These are phyloP conservation scores for Mycena citricolor DNA, from an alignment of 1,284 basidiomycete species.

Conservation along the genomic window DNA sequence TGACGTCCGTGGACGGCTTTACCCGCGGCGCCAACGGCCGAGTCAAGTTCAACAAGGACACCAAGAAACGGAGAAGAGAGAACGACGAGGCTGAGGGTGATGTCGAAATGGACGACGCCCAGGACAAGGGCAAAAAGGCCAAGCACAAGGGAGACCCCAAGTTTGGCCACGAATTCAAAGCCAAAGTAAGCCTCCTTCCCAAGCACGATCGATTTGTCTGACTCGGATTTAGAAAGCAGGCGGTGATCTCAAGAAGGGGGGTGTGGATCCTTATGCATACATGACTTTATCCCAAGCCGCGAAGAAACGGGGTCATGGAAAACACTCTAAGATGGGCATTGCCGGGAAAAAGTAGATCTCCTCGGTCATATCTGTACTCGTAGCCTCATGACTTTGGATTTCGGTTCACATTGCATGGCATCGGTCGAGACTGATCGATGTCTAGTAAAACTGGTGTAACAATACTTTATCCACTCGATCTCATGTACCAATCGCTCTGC, in stretches of 20 bases:
- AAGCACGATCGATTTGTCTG: slow-evolving; percentile 11
- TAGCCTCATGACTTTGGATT: slow-evolving; percentile 1
- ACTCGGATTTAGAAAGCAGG: slow-evolving; percentile 71
- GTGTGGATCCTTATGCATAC: slow-evolving; percentile 93
- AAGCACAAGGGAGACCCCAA: slow-evolving; percentile 59
- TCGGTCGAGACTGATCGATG: too few species aligned
- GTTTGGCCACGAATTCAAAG: slow-evolving; percentile 89
- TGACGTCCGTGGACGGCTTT: slow-evolving; percentile 88
- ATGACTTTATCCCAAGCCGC: slow-evolving; percentile 80
- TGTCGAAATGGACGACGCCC: slow-evolving; percentile 63
- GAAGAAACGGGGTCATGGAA: slow-evolving; percentile 55
- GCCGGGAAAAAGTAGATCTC: too few species aligned
- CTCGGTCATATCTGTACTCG: slow-evolving; percentile 5
- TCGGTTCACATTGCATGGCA: too few species aligned
- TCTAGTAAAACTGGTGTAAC: too few species aligned
- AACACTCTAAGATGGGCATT: slow-evolving; percentile 48
- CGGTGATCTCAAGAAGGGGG: slow-evolving; percentile 87
- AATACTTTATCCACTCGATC: too few species aligned
- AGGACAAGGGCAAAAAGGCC: slow-evolving; percentile 47
- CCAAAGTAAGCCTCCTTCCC: slow-evolving; percentile 52
- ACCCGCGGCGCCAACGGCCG: slow-evolving; percentile 80
- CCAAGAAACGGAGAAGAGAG: slow-evolving; percentile 80
- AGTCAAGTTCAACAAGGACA: slow-evolving; percentile 97
- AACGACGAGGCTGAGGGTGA: slow-evolving; percentile 62
- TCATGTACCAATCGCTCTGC: too few species aligned